Evolutionary conservation across 2,329 filamentous ascomycete species (phyloP).

Genomic region (Anisogramma anomala): DNA sequence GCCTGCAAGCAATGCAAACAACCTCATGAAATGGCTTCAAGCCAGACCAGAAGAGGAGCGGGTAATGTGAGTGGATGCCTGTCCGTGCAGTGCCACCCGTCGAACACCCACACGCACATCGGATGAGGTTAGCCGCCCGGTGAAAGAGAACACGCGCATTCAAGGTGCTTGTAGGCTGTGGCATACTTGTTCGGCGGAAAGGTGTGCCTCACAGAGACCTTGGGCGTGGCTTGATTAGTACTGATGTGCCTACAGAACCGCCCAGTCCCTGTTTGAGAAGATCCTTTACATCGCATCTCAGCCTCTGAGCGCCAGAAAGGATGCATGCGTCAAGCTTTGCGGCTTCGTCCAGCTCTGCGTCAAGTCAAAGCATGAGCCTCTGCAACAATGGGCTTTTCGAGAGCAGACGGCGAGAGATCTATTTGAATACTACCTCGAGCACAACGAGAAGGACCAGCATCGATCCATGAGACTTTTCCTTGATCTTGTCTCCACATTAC

Average conservation of each 20-base stretch:
- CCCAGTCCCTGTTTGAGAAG: slow-evolving; percentile 33
- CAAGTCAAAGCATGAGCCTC: slow-evolving; percentile 32
- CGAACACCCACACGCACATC: background rate
- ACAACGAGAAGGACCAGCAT: slow-evolving; percentile 55
- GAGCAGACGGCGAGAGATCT: slow-evolving; percentile 35
- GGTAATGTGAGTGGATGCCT: slow-evolving; percentile 6
- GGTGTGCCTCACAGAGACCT: background rate
- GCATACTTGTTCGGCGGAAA: slow-evolving; percentile 4
- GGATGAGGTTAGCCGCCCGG: background rate
- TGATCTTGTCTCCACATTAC: slow-evolving; percentile 42
- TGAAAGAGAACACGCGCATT: background rate
- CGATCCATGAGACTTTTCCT: slow-evolving; percentile 52
- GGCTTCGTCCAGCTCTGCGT: slow-evolving; percentile 50
- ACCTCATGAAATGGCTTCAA: slow-evolving; percentile 19
- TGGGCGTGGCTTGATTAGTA: background rate
- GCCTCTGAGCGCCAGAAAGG: slow-evolving; percentile 43
- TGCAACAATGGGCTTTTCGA: slow-evolving; percentile 42
- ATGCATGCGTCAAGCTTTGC: slow-evolving; percentile 48
- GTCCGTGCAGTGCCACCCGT: background rate
- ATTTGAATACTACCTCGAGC: slow-evolving; percentile 54
- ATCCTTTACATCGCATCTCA: slow-evolving; percentile 39
- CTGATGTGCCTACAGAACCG: slow-evolving; percentile 19
- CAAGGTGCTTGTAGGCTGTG: background rate
- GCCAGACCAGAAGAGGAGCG: slow-evolving; percentile 13
- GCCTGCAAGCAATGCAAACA: slow-evolving; percentile 19